Percentiles rank a stretch among this genome's conserved stretches.
phyloP scores from a whole-genome alignment of 129 eudicot species.

The Calendula officinalis region DNA sequence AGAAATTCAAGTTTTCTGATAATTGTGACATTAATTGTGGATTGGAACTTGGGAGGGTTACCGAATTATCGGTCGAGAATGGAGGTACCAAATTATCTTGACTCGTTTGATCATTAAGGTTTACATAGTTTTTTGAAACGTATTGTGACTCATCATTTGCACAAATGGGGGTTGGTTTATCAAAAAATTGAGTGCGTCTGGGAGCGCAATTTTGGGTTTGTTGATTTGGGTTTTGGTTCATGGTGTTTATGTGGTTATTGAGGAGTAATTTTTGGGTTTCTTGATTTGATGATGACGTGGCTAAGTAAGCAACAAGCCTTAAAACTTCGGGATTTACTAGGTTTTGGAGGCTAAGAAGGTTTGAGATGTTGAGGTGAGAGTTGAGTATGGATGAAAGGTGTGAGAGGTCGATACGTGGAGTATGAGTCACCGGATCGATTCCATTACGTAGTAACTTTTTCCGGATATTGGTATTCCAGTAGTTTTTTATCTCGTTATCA shows the following conservation, averaged over 20 bases:
- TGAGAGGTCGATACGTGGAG: slow-evolving; percentile 58
- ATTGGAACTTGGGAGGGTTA: slow-evolving; percentile 20
- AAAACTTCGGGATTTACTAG: slow-evolving; percentile 56
- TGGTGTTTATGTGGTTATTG: slow-evolving; percentile 15
- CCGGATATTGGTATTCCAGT: slow-evolving; percentile 61
- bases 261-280: slow-evolving; percentile 27
- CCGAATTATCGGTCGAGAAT: slow-evolving; percentile 8
- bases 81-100: slow-evolving; percentile 22
- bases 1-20: slow-evolving; percentile 37
- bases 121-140: slow-evolving; percentile 4
- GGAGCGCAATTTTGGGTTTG: slow-evolving; percentile 16
- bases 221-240: slow-evolving; percentile 31
- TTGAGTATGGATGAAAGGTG: slow-evolving; percentile 60
- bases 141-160: slow-evolving; percentile 6
- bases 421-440: slow-evolving; percentile 70
- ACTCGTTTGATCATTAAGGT: slow-evolving; percentile 18
- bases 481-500: slow-evolving; percentile 62
- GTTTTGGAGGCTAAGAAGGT: slow-evolving; percentile 55
- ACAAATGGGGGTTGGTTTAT: slow-evolving; percentile 26
- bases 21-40: slow-evolving; percentile 16
- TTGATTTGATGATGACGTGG: slow-evolving; percentile 23
- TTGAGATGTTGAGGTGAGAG: slow-evolving; percentile 56
- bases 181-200: slow-evolving; percentile 11
- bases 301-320: slow-evolving; percentile 43
- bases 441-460: slow-evolving; percentile 54